Percentiles rank a stretch among this genome's conserved stretches.
Conservation (phyloP, 768 basidiomycete genomes). For the Suillus plorans region DNA sequence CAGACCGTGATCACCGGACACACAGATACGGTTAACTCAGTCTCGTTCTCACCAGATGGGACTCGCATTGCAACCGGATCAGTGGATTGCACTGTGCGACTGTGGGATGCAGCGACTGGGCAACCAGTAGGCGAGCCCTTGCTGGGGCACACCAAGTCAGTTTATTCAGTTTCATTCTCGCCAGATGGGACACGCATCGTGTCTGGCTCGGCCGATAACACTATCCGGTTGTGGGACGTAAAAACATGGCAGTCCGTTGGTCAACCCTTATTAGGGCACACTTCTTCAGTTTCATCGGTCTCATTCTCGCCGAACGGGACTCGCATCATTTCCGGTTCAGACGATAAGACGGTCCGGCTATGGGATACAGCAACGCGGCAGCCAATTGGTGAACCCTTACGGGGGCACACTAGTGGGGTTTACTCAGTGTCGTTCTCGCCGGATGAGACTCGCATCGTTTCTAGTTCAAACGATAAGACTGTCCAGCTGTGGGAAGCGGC, state of each 20-base stretch:
- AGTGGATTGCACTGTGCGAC: background rate
- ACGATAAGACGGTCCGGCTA: background rate
- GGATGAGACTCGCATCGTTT: too few species aligned
- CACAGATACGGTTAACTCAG: background rate
- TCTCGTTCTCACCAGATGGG: background rate
- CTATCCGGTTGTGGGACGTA: conserved; percentile 4
- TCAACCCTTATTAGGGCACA: conserved; percentile 7
- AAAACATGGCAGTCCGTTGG: background rate
- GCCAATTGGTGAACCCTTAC: too few species aligned
- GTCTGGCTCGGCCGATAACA: conserved; percentile 1
- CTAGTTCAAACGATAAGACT: too few species aligned
- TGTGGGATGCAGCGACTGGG: conserved; percentile 5
- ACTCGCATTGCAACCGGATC: conserved; percentile 2
- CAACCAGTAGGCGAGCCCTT: background rate
- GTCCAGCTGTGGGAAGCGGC: too few species aligned
- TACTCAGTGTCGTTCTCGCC: too few species aligned
- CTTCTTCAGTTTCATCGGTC: background rate
- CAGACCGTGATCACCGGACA: background rate
- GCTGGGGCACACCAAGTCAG: background rate
- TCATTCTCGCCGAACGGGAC: conserved; percentile 16
- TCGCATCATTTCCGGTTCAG: conserved; percentile 8
- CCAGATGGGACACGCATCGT: conserved; percentile 1
- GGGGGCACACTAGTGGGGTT: too few species aligned
- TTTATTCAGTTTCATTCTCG: conserved; percentile 1
- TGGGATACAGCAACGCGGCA: too few species aligned